Base-by-base conservation (phyloP, 805 yeast species). In the Lachancea thermotolerans region DNA sequence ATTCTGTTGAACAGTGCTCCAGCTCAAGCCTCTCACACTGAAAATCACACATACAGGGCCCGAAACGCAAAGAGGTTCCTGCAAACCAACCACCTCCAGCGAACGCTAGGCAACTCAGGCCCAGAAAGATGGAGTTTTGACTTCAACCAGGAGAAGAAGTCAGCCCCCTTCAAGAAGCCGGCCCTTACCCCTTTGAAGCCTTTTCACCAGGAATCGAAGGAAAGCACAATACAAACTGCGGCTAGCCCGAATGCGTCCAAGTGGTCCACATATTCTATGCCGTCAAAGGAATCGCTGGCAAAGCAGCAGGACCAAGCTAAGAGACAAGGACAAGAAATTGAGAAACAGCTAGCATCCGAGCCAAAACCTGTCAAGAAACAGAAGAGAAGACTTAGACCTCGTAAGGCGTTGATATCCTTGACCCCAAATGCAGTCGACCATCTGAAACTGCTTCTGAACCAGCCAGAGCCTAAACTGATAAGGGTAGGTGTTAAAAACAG, bases 401-500 rank as follows among this genome's bases (percentile, higher is more conserved):
- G 95, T 52, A 93, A 87, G 67, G 95, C 97, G 1, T 82, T 91
- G 41, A 87, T 93, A 39, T 77, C 95, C 4, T 71, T 93, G 42
- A 75, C 91, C 0, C 79, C 85, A 2, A 76, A 72, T 41, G 99
- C 99, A 1, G 68, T 87, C 1, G 62, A 64, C 4, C 98, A 93
- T 66, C 68, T 93, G 47, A 69, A 70, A 46, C 75, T 72, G 0
- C 70, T 93, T 21, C 68, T 85, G 51, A 78, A 82, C 44, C 85
- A 81, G 52, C 98, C 98, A 4, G 79, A 79, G 38, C 98, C 98
- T 10, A 80, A 91, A 67, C 72, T 88, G 58, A 87, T 93, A 39
- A 76, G 97, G 56, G 82, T 93, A 11, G 95, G 97, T 12, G 98
- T 95, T n/a, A 79, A 79, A 52, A 93, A 93, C 67, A 75, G 98